Evolutionary conservation across 768 basidiomycete genomes (phyloP).

Genomic region (Multifurca ochricompacta): DNA sequence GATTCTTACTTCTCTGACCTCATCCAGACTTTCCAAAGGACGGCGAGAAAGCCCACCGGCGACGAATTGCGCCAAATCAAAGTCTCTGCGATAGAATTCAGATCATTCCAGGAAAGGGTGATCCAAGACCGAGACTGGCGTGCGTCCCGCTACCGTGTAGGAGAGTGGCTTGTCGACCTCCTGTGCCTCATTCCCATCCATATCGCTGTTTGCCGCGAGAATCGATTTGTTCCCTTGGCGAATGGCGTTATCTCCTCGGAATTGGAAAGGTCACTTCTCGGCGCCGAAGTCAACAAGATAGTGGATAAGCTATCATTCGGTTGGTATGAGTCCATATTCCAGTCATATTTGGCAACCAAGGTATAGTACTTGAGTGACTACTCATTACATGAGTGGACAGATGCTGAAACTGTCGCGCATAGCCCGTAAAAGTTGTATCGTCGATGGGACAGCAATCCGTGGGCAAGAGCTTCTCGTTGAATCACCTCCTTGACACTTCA

Average conservation of each 20-base stretch:
- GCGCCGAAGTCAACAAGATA: slow-evolving; percentile 49
- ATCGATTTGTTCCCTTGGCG: slow-evolving; percentile 53
- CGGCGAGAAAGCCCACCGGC: slow-evolving; percentile 45
- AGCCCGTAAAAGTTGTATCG: slow-evolving; percentile 59
- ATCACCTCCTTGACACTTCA: slow-evolving; percentile 56
- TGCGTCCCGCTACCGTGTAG: slow-evolving; percentile 36
- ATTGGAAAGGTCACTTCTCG: slow-evolving; percentile 45
- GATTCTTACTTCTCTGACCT: slow-evolving; percentile 38
- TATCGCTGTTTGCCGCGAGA: slow-evolving; percentile 50
- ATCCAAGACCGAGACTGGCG: slow-evolving; percentile 8
- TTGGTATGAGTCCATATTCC: slow-evolving; percentile 60
- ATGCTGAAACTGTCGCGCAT: not conserved
- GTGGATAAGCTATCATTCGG: slow-evolving; percentile 50
- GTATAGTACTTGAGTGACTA: slow-evolving; percentile 23
- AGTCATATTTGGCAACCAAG: slow-evolving; percentile 54
- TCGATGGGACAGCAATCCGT: slow-evolving; percentile 67
- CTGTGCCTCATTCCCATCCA: slow-evolving; percentile 61
- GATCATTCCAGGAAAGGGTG: slow-evolving; percentile 22
- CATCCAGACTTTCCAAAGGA: slow-evolving; percentile 39
- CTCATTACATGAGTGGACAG: not conserved
- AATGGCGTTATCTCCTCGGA: slow-evolving; percentile 46
- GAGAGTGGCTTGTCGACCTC: slow-evolving; percentile 60
- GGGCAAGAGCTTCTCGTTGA: slow-evolving; percentile 51
- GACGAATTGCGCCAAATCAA: slow-evolving; percentile 34
- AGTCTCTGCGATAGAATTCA: slow-evolving; percentile 29